phyloP scores from a whole-genome alignment of 2,329 filamentous ascomycete genomes.

The Hypocrella siamensis region DNA sequence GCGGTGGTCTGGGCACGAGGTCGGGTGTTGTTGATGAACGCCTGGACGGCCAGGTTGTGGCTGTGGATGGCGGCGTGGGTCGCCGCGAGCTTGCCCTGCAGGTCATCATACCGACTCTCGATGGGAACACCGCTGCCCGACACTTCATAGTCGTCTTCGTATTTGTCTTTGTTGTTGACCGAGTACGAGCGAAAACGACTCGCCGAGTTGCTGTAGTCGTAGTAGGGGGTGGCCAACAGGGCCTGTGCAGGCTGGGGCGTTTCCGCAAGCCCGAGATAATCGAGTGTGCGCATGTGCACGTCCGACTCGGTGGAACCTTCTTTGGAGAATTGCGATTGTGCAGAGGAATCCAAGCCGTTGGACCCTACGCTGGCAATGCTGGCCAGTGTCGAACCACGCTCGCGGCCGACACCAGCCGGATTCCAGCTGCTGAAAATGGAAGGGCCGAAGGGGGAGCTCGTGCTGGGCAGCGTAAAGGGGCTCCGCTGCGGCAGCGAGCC shows the following conservation, averaged over 20 bases:
- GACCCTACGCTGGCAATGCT: constrained; percentile 77
- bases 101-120: constrained; percentile 43
- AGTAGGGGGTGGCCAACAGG: constrained; percentile 57
- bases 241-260: constrained; percentile 71
- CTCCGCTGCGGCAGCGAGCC: constrained; percentile 88
- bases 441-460: constrained; percentile 62
- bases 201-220: constrained; percentile 60
- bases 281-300: constrained; percentile 75
- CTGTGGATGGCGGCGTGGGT: constrained; percentile 63
- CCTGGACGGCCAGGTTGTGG: constrained; percentile 86
- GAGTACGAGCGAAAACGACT: constrained; percentile 95
- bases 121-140: constrained; percentile 26
- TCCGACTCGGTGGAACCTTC: constrained; percentile 77
- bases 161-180: constrained; percentile 96
- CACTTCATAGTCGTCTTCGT: constrained; percentile 62
- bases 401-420: constrained; percentile 46
- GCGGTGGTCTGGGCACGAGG: constrained; percentile 74
- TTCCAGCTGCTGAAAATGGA: constrained; percentile 88
- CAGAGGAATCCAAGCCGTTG: constrained; percentile 76
- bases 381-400: constrained; percentile 72
- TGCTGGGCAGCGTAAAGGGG: too few relatives aligned
- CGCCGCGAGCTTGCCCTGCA: constrained; percentile 47
- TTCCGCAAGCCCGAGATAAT: constrained; percentile 90
- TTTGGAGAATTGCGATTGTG: constrained; percentile 71
- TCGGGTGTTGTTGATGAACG: constrained; percentile 73